Conservation (phyloP, 1,139 yeast species). For the Pichia norvegensis region DNA sequence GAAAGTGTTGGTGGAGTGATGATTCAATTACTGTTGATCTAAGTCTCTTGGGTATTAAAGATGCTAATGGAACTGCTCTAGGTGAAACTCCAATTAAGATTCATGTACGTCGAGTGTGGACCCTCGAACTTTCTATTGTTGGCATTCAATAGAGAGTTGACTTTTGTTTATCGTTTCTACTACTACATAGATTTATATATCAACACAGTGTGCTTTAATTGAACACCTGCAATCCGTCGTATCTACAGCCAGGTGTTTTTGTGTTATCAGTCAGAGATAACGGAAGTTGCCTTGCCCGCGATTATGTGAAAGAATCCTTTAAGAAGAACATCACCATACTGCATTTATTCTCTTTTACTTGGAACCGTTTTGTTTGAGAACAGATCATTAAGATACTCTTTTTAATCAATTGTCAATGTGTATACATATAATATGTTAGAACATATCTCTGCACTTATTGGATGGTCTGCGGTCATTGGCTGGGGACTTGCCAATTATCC, state of each 20-base stretch:
- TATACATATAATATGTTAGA: not conserved
- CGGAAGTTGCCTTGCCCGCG: no score
- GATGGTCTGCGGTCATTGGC: slow-evolving; percentile 25
- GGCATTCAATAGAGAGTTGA: slow-evolving; percentile 38
- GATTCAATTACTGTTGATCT: slow-evolving; percentile 49
- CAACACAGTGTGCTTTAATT: no score
- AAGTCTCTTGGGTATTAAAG: slow-evolving; percentile 23
- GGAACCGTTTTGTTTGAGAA: not conserved
- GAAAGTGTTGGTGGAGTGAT: slow-evolving; percentile 99
- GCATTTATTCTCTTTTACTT: no score
- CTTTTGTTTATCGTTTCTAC: not conserved
- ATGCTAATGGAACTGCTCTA: slow-evolving; percentile 16
- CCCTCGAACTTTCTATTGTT: slow-evolving; percentile 61
- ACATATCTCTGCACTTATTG: slow-evolving; percentile 8
- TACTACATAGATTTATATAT: not conserved
- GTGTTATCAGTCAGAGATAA: no score
- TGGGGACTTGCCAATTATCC: slow-evolving; percentile 29
- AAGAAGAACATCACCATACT: no score
- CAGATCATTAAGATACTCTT: not conserved
- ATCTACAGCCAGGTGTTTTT: no score
- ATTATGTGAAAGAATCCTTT: no score
- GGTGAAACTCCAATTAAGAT: slow-evolving; percentile 38
- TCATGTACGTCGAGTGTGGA: slow-evolving; percentile 79
- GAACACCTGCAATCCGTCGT: no score
- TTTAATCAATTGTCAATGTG: not conserved